Conservation (phyloP, 1,284 basidiomycete species). For the Amylostereum areolatum region DNA sequence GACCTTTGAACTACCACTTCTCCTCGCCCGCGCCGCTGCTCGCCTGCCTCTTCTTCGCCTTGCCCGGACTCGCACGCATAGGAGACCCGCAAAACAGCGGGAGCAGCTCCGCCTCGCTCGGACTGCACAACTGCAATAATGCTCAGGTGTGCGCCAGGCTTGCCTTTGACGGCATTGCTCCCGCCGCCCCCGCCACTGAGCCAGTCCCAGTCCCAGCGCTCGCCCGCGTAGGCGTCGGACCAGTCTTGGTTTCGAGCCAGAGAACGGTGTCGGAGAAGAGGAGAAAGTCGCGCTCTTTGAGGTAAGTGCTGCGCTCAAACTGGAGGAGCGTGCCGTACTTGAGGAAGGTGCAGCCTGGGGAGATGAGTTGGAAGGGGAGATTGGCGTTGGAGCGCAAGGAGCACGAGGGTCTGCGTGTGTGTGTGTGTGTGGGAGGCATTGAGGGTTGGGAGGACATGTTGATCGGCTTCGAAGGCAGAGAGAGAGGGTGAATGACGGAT, state of each 20-base stretch:
- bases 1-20: constrained; percentile 65
- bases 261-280: constrained; percentile 81
- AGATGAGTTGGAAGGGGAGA: constrained; percentile 70
- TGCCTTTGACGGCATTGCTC: constrained; percentile 2
- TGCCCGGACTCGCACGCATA: constrained; percentile 20
- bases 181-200: constrained; percentile 1
- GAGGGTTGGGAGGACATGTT: constrained; percentile 72
- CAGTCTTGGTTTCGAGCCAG: constrained; percentile 58
- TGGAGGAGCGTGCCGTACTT: constrained; percentile 60
- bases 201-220: constrained; percentile 22
- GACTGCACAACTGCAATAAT: constrained; percentile 47
- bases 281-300: constrained; percentile 63
- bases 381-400: constrained; percentile 72
- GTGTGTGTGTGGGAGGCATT: constrained; percentile 73
- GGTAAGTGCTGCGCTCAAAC: constrained; percentile 42
- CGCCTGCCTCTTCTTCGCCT: constrained; percentile 31
- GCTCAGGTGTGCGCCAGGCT: constrained; percentile 20
- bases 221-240: constrained; percentile 17
- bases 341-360: constrained; percentile 70
- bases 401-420: constrained; percentile 65
- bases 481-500: too few species aligned
- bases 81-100: too few species aligned
- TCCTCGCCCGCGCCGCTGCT: constrained; percentile 41
- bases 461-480: too few species aligned
- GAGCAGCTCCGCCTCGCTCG: constrained; percentile 59